These are phyloP conservation scores for Gnaphalium uliginosum DNA, from an alignment of 129 eudicot species.

Conservation along the genomic window DNA sequence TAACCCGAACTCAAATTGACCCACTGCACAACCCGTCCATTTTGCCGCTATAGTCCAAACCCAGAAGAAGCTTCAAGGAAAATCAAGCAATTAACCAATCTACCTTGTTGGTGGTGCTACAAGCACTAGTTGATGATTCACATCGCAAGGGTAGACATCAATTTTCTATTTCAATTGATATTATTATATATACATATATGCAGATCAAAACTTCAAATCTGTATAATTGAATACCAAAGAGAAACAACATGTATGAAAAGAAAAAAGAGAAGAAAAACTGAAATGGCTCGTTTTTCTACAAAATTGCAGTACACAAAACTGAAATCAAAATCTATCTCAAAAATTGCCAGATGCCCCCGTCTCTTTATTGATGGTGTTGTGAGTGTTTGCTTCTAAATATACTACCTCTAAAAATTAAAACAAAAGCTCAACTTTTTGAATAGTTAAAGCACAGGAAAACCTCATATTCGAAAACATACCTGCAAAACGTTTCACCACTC, in stretches of 20 bases:
- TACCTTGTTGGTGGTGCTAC: too few relatives aligned
- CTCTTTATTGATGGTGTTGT: background rate
- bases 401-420: background rate
- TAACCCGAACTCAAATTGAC: too few relatives aligned
- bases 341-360: background rate
- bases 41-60: too few relatives aligned
- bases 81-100: too few relatives aligned
- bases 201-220: background rate
- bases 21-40: too few relatives aligned
- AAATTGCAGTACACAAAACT: conserved; percentile 19
- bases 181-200: too few relatives aligned
- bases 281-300: background rate
- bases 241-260: background rate
- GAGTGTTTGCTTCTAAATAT: background rate
- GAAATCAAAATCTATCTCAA: conserved; percentile 1
- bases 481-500: background rate
- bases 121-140: background rate
- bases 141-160: background rate
- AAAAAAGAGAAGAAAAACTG: too few relatives aligned
- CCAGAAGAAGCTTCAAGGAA: too few relatives aligned
- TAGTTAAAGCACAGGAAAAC: background rate
- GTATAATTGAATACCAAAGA: background rate
- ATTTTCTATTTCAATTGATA: too few relatives aligned
- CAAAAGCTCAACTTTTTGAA: conserved; percentile 4
- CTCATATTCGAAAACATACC: background rate